Percentiles rank a stretch among this genome's conserved stretches.
Conservation (phyloP, 2,329 filamentous ascomycete genomes). For the Zelopaecilomyces penicillatus region DNA sequence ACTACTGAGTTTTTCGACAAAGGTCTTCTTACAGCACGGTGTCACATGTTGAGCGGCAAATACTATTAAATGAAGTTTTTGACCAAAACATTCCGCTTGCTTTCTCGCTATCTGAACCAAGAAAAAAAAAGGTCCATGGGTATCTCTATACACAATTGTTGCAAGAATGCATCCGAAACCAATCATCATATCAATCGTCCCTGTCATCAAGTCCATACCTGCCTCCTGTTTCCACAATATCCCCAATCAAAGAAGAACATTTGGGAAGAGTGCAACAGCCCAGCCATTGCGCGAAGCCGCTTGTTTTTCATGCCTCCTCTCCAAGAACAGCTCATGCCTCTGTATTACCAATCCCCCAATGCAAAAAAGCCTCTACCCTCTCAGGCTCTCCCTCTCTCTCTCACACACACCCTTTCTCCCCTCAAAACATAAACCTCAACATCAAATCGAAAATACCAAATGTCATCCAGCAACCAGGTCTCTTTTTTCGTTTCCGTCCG, state of each 20-base stretch:
- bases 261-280: no score
- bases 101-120: constrained; percentile 16
- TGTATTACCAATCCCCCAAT: not conserved
- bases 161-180: not conserved
- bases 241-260: not conserved
- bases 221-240: not conserved
- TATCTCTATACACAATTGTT: constrained; percentile 23
- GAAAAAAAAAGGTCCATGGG: constrained; percentile 17
- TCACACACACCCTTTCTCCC: not conserved
- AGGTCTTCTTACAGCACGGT: no score
- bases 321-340: not conserved
- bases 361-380: constrained; percentile 2
- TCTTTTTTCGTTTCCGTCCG: constrained; percentile 12
- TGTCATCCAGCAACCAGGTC: constrained; percentile 18
- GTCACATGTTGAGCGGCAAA: no score
- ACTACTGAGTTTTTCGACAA: no score
- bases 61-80: no score
- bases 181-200: constrained; percentile 7
- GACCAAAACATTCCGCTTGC: constrained; percentile 13
- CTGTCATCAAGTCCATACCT: not conserved
- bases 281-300: not conserved
- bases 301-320: not conserved
- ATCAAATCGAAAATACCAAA: constrained; percentile 16
- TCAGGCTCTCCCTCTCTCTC: not conserved
- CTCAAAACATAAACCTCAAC: constrained; percentile 3